Conservation (phyloP, 305 asterid species). For the Solanum hybrid region DNA sequence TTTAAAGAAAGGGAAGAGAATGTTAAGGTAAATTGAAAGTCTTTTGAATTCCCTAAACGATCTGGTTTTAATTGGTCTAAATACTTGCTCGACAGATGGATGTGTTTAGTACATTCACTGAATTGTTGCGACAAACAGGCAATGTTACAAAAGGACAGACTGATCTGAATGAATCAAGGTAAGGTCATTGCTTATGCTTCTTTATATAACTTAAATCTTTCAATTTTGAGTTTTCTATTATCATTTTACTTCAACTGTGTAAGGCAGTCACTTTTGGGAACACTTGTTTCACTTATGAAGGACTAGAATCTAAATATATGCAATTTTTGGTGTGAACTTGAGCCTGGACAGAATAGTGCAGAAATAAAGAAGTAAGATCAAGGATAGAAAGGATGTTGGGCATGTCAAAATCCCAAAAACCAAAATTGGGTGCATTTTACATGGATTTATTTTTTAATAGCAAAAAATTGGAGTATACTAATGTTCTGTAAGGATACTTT, state of each 20-base stretch:
- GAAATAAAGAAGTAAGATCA: neutral
- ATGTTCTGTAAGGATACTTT: neutral
- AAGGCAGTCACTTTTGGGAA: neutral
- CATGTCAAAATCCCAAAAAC: neutral
- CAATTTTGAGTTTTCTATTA: slow-evolving; percentile 4
- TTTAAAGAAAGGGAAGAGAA: slow-evolving; percentile 99
- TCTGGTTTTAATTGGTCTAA: slow-evolving; percentile 11
- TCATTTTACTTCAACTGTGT: neutral
- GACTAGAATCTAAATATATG: neutral
- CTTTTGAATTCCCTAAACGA: neutral
- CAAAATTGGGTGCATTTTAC: neutral
- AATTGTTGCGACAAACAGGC: slow-evolving; percentile 93
- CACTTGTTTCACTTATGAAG: neutral
- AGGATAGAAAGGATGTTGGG: neutral
- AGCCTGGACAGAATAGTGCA: neutral
- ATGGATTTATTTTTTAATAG: neutral
- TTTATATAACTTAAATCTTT: neutral
- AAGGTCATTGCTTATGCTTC: slow-evolving; percentile 26
- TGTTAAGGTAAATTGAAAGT: slow-evolving; percentile 60
- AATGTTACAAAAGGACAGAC: slow-evolving; percentile 85
- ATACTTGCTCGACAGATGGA: slow-evolving; percentile 71
- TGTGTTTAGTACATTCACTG: slow-evolving; percentile 87
- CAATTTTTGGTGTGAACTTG: neutral
- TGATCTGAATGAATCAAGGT: slow-evolving; percentile 83
- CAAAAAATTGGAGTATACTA: neutral